Conservation (phyloP, 2,329 filamentous ascomycete species). For the Penicillium sp. region DNA sequence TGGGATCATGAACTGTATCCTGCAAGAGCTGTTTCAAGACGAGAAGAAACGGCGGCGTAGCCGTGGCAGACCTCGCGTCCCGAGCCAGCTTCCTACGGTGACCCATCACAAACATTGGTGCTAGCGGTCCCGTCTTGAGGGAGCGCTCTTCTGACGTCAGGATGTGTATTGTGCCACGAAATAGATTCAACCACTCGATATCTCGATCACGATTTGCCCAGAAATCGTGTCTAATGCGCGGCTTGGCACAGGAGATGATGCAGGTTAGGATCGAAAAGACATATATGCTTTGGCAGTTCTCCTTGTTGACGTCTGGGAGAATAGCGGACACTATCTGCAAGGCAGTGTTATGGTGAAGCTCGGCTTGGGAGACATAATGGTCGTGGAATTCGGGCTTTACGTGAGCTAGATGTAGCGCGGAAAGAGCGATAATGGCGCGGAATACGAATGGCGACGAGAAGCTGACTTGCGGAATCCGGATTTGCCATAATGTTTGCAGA, state of each 20-base stretch:
- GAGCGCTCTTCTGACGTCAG: not conserved
- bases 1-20: slow-evolving; percentile 6
- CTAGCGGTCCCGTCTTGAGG: slow-evolving; percentile 4
- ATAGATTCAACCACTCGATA: slow-evolving; percentile 10
- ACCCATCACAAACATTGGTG: slow-evolving; percentile 13
- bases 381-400: slow-evolving; percentile 17
- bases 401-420: slow-evolving; percentile 14
- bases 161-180: slow-evolving; percentile 11
- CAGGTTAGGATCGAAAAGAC: slow-evolving; percentile 14
- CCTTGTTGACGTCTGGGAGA: slow-evolving; percentile 10
- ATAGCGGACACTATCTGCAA: slow-evolving; percentile 16
- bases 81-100: slow-evolving; percentile 6
- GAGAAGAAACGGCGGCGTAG: slow-evolving; percentile 1
- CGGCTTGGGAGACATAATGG: slow-evolving; percentile 16
- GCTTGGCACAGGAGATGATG: slow-evolving; percentile 14
- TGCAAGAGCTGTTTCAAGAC: slow-evolving; percentile 2
- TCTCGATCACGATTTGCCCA: slow-evolving; percentile 8
- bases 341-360: slow-evolving; percentile 21
- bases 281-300: slow-evolving; percentile 11
- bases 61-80: slow-evolving; percentile 4
- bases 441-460: slow-evolving; percentile 14
- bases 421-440: slow-evolving; percentile 15
- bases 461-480: slow-evolving; percentile 8
- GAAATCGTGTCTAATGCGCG: not conserved
- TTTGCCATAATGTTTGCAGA: slow-evolving; percentile 16